Base-by-base conservation (phyloP, 768 basidiomycete species). In the Calvatia gigantea region DNA sequence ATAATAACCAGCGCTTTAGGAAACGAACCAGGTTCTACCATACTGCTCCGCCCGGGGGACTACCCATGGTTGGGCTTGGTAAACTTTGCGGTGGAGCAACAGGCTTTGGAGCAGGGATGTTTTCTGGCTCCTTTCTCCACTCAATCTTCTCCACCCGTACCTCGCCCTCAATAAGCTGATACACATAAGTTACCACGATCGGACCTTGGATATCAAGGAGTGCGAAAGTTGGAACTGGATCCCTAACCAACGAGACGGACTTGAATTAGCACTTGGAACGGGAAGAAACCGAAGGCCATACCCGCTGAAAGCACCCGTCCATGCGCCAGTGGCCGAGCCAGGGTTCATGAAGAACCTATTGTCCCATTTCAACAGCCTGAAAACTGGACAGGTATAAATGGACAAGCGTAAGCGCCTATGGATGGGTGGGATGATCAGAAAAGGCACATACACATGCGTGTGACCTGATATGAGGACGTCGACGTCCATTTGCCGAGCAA, bases 191-290 rank as follows among this genome's bases (percentile, higher is more conserved):
- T 25, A 97, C 94, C 31, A 99, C 91, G 7, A 96, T 93, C 2
- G 92, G 85, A 4, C 97, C 97, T 72, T 99, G 97, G 32, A 99
- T 87, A 67, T 98, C 97, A 89, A 99, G 93, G 42, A 98, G 74
- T 0, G 97, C 97, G 65, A 99, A 99, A 2, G 93, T 94, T 0
- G 97, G 96, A 1, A 82, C 93, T 2, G 89, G 86, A 27, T 93
- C 92, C 3, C 93, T 94, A 63, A 6, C 17, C 29, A n/a, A 58
- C 44, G 60, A 55, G 29, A 29, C 15, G 45, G 9, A 29, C 27
- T 42, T 38, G 25, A 56, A 21, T 52, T 41, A 8, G n/a, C 37
- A 38, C 19, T 27, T 25, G 50, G 41, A 21, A 29, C 19, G 21
- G 33, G 9, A 6, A 7, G 51, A n/a, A 19, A 11, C 15, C 6